phyloP scores from a whole-genome alignment of 1,284 basidiomycete genomes.

The Ceratobasidium sp. region DNA sequence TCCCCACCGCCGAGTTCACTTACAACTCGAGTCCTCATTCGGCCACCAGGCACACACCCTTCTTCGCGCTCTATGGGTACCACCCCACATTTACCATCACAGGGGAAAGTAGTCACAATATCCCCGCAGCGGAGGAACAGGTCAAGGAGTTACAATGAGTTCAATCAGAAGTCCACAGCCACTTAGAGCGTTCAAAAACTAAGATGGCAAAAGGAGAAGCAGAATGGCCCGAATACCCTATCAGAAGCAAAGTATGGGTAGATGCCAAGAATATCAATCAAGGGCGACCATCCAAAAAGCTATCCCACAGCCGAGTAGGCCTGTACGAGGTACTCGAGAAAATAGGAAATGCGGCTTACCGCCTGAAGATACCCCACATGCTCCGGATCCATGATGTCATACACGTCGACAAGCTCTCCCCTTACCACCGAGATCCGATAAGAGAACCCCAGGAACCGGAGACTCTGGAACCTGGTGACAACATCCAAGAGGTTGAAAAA shows the following conservation, averaged over 20 bases:
- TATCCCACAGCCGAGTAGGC: slow-evolving; percentile 51
- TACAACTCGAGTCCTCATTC: slow-evolving; percentile 42
- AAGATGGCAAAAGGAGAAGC: neutral
- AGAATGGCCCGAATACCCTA: neutral
- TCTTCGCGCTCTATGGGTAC: slow-evolving; percentile 36
- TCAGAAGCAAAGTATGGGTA: slow-evolving; percentile 47
- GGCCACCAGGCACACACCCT: slow-evolving; percentile 47
- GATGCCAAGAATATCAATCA: slow-evolving; percentile 50
- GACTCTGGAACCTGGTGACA: slow-evolving; percentile 33
- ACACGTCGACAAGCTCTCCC: slow-evolving; percentile 49
- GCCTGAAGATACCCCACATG: slow-evolving; percentile 51
- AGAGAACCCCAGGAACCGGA: slow-evolving; percentile 12
- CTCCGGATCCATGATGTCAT: slow-evolving; percentile 54
- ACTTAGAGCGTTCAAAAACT: neutral
- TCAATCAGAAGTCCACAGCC: neutral
- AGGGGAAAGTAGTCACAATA: neutral
- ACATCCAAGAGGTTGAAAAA: slow-evolving; percentile 44
- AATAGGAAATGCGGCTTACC: slow-evolving; percentile 49
- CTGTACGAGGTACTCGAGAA: slow-evolving; percentile 52
- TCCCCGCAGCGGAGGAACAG: slow-evolving; percentile 7
- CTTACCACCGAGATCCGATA: neutral
- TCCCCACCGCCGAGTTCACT: slow-evolving; percentile 46
- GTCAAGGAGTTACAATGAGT: neutral
- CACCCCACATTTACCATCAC: neutral
- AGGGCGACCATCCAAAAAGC: slow-evolving; percentile 51